Percentiles rank a stretch among this genome's conserved stretches.
These are phyloP conservation scores for Pistacia vera DNA, from an alignment of 345 rosid genomes.

Conservation along the genomic window DNA sequence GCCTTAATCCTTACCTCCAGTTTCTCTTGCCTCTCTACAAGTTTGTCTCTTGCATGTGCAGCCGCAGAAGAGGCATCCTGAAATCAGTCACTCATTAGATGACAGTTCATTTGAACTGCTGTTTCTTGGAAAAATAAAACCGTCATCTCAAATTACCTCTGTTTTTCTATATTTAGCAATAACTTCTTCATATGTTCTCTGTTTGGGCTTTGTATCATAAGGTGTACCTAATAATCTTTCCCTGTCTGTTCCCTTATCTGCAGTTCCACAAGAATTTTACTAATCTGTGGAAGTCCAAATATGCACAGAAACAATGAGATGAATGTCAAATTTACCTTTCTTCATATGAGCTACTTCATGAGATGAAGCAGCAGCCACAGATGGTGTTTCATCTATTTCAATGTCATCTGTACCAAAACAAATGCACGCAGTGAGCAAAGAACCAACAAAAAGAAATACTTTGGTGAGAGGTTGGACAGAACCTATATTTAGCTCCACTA, in stretches of 20 bases:
- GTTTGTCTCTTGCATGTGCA: slow-evolving; percentile 49
- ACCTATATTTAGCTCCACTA: slow-evolving; percentile 48
- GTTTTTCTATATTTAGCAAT: slow-evolving; percentile 53
- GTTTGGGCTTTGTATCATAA: slow-evolving; percentile 42
- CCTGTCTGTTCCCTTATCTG: slow-evolving; percentile 46
- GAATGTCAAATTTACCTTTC: slow-evolving; percentile 26
- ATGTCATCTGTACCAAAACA: slow-evolving; percentile 49
- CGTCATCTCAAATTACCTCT: slow-evolving; percentile 33
- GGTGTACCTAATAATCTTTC: slow-evolving; percentile 44
- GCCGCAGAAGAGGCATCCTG: slow-evolving; percentile 57
- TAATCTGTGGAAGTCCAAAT: not conserved
- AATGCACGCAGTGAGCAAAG: slow-evolving; percentile 11
- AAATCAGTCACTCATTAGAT: slow-evolving; percentile 12
- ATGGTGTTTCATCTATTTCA: slow-evolving; percentile 48
- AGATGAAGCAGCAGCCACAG: slow-evolving; percentile 27
- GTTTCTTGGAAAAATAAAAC: slow-evolving; percentile 8
- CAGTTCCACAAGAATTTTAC: slow-evolving; percentile 7
- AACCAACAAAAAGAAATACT: not conserved
- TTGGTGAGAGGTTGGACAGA: slow-evolving; percentile 9
- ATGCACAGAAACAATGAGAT: slow-evolving; percentile 4
- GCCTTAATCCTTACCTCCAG: slow-evolving; percentile 38
- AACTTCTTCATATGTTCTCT: slow-evolving; percentile 51
- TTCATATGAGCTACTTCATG: slow-evolving; percentile 30
- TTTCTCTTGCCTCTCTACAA: slow-evolving; percentile 43
- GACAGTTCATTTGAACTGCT: not conserved